Percentiles rank a stretch among this genome's conserved stretches.
These are phyloP conservation scores for Boletus insuetus DNA, from an alignment of 768 basidiomycete genomes.

Conservation along the genomic window DNA sequence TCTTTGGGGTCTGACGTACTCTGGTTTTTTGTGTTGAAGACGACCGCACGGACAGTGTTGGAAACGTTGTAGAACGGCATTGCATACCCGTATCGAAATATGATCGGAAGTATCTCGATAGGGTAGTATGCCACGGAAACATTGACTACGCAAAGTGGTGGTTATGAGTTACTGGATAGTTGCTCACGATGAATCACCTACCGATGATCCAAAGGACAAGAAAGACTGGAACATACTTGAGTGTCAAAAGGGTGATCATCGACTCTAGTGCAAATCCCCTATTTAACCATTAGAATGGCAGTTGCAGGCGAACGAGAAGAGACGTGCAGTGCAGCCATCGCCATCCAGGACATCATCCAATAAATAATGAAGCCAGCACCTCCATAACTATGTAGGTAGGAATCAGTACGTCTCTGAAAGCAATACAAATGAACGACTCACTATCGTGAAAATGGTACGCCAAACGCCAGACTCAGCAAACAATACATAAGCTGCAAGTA, in stretches of 20 bases:
- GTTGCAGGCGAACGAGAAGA: background rate
- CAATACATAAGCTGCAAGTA: conserved; percentile 49
- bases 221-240: conserved; percentile 55
- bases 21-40: conserved; percentile 65
- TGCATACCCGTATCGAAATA: conserved; percentile 68
- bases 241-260: conserved; percentile 53
- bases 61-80: conserved; percentile 74
- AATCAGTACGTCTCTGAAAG: background rate
- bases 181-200: conserved; percentile 15
- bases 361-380: conserved; percentile 59
- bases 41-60: conserved; percentile 53
- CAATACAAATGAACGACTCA: conserved; percentile 24
- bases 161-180: background rate
- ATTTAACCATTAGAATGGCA: background rate
- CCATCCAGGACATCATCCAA: conserved; percentile 63
- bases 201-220: conserved; percentile 64
- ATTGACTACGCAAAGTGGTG: conserved; percentile 39
- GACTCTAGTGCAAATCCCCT: conserved; percentile 65
- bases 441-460: conserved; percentile 50
- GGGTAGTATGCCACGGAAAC: conserved; percentile 58
- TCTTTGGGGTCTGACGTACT: conserved; percentile 36
- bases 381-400: conserved; percentile 40
- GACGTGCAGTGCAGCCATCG: conserved; percentile 56
- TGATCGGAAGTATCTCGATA: conserved; percentile 50
- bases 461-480: conserved; percentile 59